Conservation (phyloP, 2,329 filamentous ascomycete species). For the Alternaria ventricosa region DNA sequence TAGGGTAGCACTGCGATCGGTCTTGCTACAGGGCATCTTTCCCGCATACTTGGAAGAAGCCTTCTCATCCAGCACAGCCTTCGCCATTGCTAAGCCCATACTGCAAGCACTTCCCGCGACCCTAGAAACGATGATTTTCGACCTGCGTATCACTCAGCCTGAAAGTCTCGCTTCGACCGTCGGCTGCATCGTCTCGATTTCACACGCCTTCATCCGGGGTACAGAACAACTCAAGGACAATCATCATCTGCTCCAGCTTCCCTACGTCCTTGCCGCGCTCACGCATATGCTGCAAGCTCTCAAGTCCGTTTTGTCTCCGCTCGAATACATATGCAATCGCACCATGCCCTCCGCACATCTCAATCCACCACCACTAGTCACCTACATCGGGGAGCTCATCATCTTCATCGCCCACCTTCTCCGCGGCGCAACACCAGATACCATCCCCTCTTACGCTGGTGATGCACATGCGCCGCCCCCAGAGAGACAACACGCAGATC, state of each 20-base stretch:
- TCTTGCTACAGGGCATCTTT: constrained; percentile 62
- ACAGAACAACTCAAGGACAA: constrained; percentile 47
- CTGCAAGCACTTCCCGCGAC: constrained; percentile 55
- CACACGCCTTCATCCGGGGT: constrained; percentile 48
- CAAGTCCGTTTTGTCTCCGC: constrained; percentile 47
- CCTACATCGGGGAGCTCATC: constrained; percentile 51
- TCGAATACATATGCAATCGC: constrained; percentile 57
- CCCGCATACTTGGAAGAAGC: constrained; percentile 62
- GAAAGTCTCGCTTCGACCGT: constrained; percentile 47
- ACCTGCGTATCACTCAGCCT: constrained; percentile 52
- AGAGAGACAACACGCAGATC: constrained; percentile 6
- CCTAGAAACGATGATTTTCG: constrained; percentile 54
- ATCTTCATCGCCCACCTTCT: constrained; percentile 41
- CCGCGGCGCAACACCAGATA: constrained; percentile 23
- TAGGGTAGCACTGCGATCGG: constrained; percentile 56
- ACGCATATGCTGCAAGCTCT: constrained; percentile 52
- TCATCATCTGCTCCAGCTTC: constrained; percentile 45
- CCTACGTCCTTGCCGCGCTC: constrained; percentile 49
- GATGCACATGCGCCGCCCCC: constrained; percentile 7
- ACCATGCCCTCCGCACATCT: constrained; percentile 1
- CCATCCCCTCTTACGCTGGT: constrained; percentile 22
- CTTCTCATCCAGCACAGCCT: constrained; percentile 55
- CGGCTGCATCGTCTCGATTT: constrained; percentile 47
- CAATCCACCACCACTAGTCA: constrained; percentile 37
- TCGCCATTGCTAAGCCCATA: constrained; percentile 61